Evolutionary conservation across 2,329 filamentous ascomycete genomes (phyloP).

Genomic region (Bipolaris victoriae): DNA sequence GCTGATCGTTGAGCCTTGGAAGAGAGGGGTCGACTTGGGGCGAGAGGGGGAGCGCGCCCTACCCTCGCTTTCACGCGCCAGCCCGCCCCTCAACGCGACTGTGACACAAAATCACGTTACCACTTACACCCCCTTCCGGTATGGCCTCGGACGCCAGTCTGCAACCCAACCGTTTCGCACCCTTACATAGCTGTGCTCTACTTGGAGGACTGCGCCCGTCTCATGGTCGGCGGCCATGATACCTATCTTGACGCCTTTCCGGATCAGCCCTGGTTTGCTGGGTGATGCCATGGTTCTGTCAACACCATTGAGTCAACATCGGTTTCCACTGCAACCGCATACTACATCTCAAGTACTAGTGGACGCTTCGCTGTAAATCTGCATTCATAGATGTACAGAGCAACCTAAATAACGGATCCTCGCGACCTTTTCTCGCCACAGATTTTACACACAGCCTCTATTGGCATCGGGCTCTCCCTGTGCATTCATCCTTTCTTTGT

Average conservation of each 20-base stretch:
- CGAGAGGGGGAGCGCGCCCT: slow-evolving; percentile 7
- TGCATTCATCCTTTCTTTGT: not conserved
- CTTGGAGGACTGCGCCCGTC: slow-evolving; percentile 2
- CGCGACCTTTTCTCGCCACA: not conserved
- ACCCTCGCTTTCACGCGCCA: slow-evolving; percentile 7
- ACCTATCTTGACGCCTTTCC: not conserved
- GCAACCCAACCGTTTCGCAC: slow-evolving; percentile 13
- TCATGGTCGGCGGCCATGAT: not conserved
- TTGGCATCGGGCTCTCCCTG: not conserved
- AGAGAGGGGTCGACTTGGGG: slow-evolving; percentile 3
- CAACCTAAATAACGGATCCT: not conserved
- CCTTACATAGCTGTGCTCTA: not conserved
- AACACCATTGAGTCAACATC: not conserved
- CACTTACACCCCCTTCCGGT: slow-evolving; percentile 13
- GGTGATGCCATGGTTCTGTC: not conserved
- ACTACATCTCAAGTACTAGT: not conserved
- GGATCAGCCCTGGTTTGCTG: not conserved
- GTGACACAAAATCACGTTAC: slow-evolving; percentile 22
- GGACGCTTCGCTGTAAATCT: not conserved
- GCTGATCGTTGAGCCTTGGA: slow-evolving; percentile 20
- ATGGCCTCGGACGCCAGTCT: slow-evolving; percentile 3
- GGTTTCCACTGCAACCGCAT: not conserved
- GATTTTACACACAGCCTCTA: not conserved
- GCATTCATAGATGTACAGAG: not conserved
- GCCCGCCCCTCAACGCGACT: slow-evolving; percentile 17